A percentile compares a stretch with the other conserved stretches of the same genome.
phyloP scores from a whole-genome alignment of 192 early-diverging fungal genomes.

The Piromyces finnis region DNA sequence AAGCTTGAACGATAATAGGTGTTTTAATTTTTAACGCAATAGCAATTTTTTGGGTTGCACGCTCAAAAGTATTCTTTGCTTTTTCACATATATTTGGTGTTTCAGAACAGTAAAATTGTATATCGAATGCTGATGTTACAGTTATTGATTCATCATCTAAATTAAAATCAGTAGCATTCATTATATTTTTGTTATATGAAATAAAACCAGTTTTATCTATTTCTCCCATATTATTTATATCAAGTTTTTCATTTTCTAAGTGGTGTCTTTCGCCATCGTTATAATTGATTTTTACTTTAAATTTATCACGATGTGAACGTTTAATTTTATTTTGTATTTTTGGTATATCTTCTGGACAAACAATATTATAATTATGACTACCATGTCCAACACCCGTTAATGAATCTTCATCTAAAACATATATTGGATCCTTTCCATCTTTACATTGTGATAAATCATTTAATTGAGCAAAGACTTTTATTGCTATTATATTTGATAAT shows the following conservation, averaged over 20 bases:
- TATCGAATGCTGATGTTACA: not conserved
- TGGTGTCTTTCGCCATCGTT: not conserved
- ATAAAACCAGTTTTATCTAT: not conserved
- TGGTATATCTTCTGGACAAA: not conserved
- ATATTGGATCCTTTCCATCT: not conserved
- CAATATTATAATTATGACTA: not conserved
- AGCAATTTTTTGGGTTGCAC: not conserved
- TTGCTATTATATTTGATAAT: not conserved
- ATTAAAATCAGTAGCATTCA: not conserved
- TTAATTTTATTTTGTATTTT: not conserved
- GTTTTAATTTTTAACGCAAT: not conserved
- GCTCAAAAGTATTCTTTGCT: not conserved
- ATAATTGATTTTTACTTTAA: not conserved
- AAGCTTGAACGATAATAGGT: not conserved
- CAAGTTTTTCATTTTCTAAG: not conserved
- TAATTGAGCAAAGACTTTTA: not conserved
- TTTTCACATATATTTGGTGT: not conserved
- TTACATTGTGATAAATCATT: not conserved
- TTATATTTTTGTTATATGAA: not conserved
- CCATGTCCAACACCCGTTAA: not conserved
- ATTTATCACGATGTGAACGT: not conserved
- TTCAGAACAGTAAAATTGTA: not conserved
- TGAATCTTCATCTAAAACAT: not conserved
- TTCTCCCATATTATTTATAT: not conserved
- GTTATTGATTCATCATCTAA: not conserved